Base-by-base conservation (phyloP, 2,329 filamentous ascomycete species). In the Drechslerella coelobrocha region DNA sequence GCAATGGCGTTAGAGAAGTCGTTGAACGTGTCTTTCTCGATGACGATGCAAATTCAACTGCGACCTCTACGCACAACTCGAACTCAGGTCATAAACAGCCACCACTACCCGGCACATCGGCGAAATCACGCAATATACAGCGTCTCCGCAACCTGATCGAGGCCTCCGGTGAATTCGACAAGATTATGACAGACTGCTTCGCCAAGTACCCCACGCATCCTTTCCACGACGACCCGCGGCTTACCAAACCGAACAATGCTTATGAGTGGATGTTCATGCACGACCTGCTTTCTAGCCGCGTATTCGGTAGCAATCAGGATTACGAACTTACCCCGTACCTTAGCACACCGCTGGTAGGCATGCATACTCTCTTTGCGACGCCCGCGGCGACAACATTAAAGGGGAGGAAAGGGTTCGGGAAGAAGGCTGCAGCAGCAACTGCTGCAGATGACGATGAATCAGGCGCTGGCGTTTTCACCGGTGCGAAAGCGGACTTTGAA, bases 261-360 rank as follows among this genome's bases (percentile, higher is more conserved):
- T 96, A 96, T 78, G 93, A 97, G 76, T 99, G 94, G 94, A 85
- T 99, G 61, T 84, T 95, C 78, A 97, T 99, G 79, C 90, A 97
- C 79, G 94, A 97, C 76, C 82, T 83, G 0, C 87, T 96, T 73
- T 87, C 88, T 0, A 55, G 48, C 21, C 86, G 88, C 39, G 84
- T 97, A 0, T 95, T 88, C 77, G 55, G 65, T 12, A 82, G 86
- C n/a, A 88, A 85, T 68, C 93, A 97, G 78, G 92, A 96, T 61
- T 99, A 94, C 90, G 94, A 99, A 78, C 82, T 99, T 14, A 86
- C 85, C 0, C 88, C 91, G 0, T 99, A 99, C 78, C 84, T 97
- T 52, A 90, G 88, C 75, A 90, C 94, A 74, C 88, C 93, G 0
- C 85, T 94, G 14, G 84, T 97, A 1, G 94, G 91, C 2, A 97